Conservation (phyloP, 805 yeast genomes). For the Wickerhamiella dianesei region DNA sequence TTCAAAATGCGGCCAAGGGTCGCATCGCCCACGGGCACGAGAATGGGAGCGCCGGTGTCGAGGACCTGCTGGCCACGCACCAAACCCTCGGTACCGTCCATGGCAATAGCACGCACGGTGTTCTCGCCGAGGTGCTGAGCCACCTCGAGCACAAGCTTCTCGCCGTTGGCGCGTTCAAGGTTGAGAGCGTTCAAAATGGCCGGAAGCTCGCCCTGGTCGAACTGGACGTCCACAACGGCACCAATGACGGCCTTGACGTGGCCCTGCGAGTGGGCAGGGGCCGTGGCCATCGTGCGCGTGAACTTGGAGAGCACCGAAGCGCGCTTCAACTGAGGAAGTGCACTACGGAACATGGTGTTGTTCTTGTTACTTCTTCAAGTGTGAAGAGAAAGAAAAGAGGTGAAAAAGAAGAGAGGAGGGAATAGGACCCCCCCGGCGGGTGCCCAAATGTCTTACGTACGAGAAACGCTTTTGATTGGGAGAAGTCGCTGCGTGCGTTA, state of each 20-base stretch:
- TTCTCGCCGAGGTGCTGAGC: constrained; percentile 99
- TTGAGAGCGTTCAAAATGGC: constrained; percentile 94
- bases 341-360: constrained; percentile 21
- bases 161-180: constrained; percentile 57
- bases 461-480: background rate
- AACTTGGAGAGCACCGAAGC: constrained; percentile 19
- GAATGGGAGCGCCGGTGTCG: constrained; percentile 97
- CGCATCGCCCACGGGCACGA: constrained; percentile 98
- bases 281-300: constrained; percentile 15
- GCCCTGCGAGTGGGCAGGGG: constrained; percentile 16
- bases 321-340: constrained; percentile 22
- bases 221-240: constrained; percentile 58
- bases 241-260: constrained; percentile 27
- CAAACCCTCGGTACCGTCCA: constrained; percentile 99
- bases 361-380: background rate
- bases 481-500: background rate
- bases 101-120: constrained; percentile 99
- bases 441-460: background rate
- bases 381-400: background rate
- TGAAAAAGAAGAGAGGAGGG: background rate
- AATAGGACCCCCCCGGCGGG: background rate
- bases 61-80: constrained; percentile 86
- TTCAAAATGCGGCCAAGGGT: constrained; percentile 97
- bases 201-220: constrained; percentile 94
- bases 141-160: constrained; percentile 84